phyloP scores from a whole-genome alignment of 331 rosid genomes.

The Malus hybrid region DNA sequence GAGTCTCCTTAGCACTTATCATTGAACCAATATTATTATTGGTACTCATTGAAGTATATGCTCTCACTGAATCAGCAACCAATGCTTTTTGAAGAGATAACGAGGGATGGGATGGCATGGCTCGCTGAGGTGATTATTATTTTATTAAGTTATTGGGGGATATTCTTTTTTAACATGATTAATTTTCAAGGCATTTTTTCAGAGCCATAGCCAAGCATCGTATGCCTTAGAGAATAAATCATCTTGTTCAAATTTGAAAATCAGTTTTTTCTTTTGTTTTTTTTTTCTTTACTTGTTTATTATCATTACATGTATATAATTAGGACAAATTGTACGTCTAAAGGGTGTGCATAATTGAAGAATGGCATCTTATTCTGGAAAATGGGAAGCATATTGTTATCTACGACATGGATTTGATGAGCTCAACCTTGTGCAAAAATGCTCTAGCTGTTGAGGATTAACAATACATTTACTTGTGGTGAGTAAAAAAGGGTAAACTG shows the following conservation, averaged over 20 bases:
- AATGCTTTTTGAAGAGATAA: not conserved
- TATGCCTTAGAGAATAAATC: not conserved
- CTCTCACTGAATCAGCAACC: not conserved
- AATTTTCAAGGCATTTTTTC: not conserved
- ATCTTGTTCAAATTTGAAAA: not conserved
- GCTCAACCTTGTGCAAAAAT: not conserved
- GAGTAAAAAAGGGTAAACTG: not conserved
- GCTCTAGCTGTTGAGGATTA: no score
- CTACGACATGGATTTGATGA: conserved; percentile 6
- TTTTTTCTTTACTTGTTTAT: not conserved
- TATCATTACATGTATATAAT: not conserved
- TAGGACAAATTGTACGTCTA: conserved; percentile 1
- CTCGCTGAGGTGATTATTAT: not conserved
- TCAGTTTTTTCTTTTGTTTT: not conserved
- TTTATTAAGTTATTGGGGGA: not conserved
- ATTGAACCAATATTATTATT: not conserved
- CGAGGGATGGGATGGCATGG: not conserved
- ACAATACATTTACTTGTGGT: not conserved
- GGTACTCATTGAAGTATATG: not conserved
- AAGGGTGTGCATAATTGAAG: conserved; percentile 11
- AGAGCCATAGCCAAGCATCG: not conserved
- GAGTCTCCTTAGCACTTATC: no score
- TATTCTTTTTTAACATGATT: not conserved
- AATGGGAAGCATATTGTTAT: conserved; percentile 8
- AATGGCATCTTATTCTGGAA: conserved; percentile 34